These are phyloP conservation scores for Aureobasidium melanogenum DNA, from an alignment of 2,329 filamentous ascomycete genomes.

Conservation along the genomic window DNA sequence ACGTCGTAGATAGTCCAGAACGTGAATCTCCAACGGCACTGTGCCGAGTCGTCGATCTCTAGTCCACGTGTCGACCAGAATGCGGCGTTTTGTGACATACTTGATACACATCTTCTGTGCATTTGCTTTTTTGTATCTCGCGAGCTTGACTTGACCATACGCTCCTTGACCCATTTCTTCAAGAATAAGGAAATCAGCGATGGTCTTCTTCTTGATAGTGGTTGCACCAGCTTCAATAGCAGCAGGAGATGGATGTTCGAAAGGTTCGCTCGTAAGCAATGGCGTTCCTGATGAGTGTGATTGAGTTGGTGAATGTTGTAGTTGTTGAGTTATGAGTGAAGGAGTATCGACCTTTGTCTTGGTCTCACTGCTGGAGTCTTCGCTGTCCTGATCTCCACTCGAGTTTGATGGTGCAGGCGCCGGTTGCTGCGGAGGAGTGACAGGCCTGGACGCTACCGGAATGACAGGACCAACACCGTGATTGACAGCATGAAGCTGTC, in stretches of 20 bases:
- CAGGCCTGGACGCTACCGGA: constrained; percentile 50
- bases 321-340: background rate
- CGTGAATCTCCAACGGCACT: constrained; percentile 93
- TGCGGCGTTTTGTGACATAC: constrained; percentile 93
- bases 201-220: constrained; percentile 60
- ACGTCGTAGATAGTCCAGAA: constrained; percentile 81
- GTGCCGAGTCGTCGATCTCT: constrained; percentile 86
- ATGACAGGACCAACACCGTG: constrained; percentile 54
- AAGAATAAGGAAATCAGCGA: constrained; percentile 81
- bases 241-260: constrained; percentile 29
- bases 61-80: constrained; percentile 97
- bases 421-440: constrained; percentile 69
- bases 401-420: constrained; percentile 57
- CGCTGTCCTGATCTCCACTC: constrained; percentile 27
- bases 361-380: background rate
- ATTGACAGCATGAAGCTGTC: constrained; percentile 74
- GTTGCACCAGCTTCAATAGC: constrained; percentile 24
- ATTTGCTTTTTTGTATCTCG: constrained; percentile 65
- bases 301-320: constrained; percentile 21
- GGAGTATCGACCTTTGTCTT: background rate
- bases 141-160: constrained; percentile 95
- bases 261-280: constrained; percentile 25
- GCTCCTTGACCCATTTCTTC: constrained; percentile 99
- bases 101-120: constrained; percentile 86
- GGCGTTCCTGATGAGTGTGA: constrained; percentile 43